Percentiles rank a stretch among this genome's conserved stretches.
Evolutionary conservation across 371 early-diverging fungal species (phyloP).

Genomic region (Rhizopus arrhizus): DNA sequence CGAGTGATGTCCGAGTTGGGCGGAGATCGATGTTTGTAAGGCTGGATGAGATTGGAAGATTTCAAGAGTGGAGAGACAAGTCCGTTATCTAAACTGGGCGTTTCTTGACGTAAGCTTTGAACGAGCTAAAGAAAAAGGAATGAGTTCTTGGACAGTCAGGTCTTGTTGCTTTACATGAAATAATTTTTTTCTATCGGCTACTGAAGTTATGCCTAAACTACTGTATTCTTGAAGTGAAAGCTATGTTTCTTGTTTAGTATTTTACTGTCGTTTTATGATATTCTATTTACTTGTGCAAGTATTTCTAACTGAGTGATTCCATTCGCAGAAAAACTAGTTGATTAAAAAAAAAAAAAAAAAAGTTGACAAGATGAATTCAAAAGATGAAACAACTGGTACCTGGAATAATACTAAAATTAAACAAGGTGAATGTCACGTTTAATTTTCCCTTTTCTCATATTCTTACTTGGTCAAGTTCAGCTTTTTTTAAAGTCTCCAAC

Average conservation of each 20-base stretch:
- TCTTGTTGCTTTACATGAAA: slow-evolving; percentile 41
- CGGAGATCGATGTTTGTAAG: background rate
- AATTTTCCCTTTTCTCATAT: background rate
- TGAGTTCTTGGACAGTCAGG: slow-evolving; percentile 19
- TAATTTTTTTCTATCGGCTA: slow-evolving; percentile 73
- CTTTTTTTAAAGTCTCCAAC: slow-evolving; percentile 40
- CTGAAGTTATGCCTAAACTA: slow-evolving; percentile 68
- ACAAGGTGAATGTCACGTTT: background rate
- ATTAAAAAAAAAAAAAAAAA: slow-evolving; percentile 1
- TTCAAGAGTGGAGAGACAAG: slow-evolving; percentile 23
- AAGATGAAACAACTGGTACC: slow-evolving; percentile 12
- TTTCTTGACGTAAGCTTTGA: slow-evolving; percentile 35
- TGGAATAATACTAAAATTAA: slow-evolving; percentile 30
- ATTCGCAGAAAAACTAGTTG: slow-evolving; percentile 50
- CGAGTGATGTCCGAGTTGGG: slow-evolving; percentile 3
- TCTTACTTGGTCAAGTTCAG: slow-evolving; percentile 46
- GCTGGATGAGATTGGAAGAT: background rate
- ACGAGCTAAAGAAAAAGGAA: slow-evolving; percentile 53
- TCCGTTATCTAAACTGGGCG: slow-evolving; percentile 38
- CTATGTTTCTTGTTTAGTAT: slow-evolving; percentile 20
- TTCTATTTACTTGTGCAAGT: slow-evolving; percentile 46
- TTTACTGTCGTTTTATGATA: background rate
- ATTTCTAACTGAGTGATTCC: slow-evolving; percentile 59
- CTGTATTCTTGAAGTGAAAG: slow-evolving; percentile 80
- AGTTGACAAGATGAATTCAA: background rate